phyloP scores from a whole-genome alignment of 805 yeast genomes.

The Candida montana region DNA sequence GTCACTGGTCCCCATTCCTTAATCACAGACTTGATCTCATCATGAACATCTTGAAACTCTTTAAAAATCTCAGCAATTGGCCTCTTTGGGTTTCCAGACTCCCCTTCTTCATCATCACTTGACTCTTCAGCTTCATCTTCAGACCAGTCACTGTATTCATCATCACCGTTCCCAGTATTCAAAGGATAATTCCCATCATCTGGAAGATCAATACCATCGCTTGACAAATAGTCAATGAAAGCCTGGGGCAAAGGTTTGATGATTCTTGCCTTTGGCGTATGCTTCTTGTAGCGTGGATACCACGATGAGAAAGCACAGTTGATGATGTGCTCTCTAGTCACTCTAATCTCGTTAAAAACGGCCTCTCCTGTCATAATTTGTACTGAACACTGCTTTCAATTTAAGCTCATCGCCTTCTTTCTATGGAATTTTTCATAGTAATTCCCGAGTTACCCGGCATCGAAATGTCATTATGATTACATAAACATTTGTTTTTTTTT shows the following conservation, averaged over 20 bases:
- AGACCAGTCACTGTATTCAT: constrained; percentile 75
- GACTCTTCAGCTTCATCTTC: constrained; percentile 29
- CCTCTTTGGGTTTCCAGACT: constrained; percentile 9
- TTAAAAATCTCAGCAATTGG: constrained; percentile 23
- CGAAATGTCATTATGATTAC: no score
- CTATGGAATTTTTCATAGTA: no score
- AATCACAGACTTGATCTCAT: constrained; percentile 41
- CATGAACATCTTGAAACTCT: constrained; percentile 58
- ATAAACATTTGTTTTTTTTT: no score
- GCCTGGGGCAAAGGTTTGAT: constrained; percentile 52
- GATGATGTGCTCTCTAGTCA: constrained; percentile 37
- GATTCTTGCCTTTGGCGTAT: constrained; percentile 46
- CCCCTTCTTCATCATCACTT: constrained; percentile 14
- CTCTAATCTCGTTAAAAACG: constrained; percentile 21
- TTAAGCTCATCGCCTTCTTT: not conserved
- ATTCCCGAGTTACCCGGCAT: no score
- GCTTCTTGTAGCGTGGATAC: constrained; percentile 46
- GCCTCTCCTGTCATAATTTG: constrained; percentile 9
- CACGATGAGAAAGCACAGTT: constrained; percentile 55
- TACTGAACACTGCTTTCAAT: no score
- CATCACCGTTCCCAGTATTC: constrained; percentile 41
- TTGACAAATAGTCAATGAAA: constrained; percentile 54
- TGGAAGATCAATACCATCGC: constrained; percentile 67
- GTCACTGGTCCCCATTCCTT: constrained; percentile 53
- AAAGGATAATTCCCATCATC: constrained; percentile 35